phyloP scores from a whole-genome alignment of 306 rosid genomes.

The Amphicarpaea edgeworthii region DNA sequence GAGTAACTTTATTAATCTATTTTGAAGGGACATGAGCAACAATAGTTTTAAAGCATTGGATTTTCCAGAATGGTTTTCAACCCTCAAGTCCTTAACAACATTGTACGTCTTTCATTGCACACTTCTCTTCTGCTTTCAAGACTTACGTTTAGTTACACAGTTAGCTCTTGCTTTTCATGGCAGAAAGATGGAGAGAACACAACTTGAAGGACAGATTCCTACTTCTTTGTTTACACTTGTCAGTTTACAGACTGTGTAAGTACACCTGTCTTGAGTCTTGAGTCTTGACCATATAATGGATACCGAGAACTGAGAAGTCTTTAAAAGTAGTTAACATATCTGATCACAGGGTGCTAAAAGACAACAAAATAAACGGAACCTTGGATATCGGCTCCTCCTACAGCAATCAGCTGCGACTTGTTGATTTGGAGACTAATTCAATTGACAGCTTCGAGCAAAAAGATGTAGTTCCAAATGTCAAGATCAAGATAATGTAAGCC shows the following conservation, averaged over 20 bases:
- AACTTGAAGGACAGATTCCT: slow-evolving; percentile 58
- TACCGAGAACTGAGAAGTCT: neutral
- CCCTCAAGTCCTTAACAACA: slow-evolving; percentile 47
- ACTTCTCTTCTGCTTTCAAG: slow-evolving; percentile 19
- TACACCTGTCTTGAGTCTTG: slow-evolving; percentile 35
- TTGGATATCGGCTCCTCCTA: slow-evolving; percentile 43
- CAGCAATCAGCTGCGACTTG: slow-evolving; percentile 40
- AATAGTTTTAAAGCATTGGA: slow-evolving; percentile 51
- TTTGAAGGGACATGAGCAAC: slow-evolving; percentile 68
- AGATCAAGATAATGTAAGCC: slow-evolving; percentile 48
- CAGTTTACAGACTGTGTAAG: slow-evolving; percentile 64
- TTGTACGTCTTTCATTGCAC: slow-evolving; percentile 55
- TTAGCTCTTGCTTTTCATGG: slow-evolving; percentile 32
- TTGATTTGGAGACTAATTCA: slow-evolving; percentile 46
- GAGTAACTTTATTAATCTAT: slow-evolving; percentile 3
- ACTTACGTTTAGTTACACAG: slow-evolving; percentile 1
- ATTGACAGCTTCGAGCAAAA: slow-evolving; percentile 10
- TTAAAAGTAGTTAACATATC: slow-evolving; percentile 14
- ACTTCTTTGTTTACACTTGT: slow-evolving; percentile 50
- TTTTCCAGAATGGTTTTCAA: slow-evolving; percentile 60
- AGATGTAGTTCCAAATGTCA: neutral
- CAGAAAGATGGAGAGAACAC: slow-evolving; percentile 64
- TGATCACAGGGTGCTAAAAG: slow-evolving; percentile 45
- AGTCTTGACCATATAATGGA: slow-evolving; percentile 20
- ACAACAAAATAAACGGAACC: slow-evolving; percentile 42